Evolutionary conservation across 1,284 basidiomycete species (phyloP).

Genomic region (Ganoderma leucocontextum): DNA sequence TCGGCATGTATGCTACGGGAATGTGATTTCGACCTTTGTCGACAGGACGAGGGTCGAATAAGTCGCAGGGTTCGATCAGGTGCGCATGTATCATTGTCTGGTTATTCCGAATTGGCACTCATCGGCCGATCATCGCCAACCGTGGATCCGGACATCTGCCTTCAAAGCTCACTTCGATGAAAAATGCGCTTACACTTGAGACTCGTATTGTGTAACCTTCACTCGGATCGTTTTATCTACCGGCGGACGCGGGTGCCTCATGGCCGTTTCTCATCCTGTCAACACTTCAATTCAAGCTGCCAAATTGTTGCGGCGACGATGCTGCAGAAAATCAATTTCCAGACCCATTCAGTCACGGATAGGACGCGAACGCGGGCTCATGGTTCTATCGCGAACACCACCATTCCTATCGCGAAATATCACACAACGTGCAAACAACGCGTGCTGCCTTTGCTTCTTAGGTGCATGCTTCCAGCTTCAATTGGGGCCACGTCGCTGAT

Average conservation of each 20-base stretch:
- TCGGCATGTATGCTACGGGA: neutral
- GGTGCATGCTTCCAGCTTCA: neutral
- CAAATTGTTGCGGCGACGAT: neutral
- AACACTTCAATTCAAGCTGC: neutral
- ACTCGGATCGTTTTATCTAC: neutral
- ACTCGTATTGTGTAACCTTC: neutral
- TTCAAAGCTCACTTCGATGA: neutral
- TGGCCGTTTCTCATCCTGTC: neutral
- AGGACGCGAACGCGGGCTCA: neutral
- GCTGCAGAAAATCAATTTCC: neutral
- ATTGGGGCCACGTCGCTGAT: neutral
- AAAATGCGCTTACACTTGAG: neutral
- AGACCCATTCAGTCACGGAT: neutral
- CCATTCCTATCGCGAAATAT: neutral
- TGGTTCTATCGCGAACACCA: neutral
- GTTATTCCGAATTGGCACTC: neutral
- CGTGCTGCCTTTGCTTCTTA: neutral
- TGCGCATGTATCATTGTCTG: neutral
- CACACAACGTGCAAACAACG: neutral
- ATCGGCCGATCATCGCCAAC: neutral
- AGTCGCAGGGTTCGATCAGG: neutral
- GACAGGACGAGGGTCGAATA: neutral
- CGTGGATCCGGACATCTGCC: neutral
- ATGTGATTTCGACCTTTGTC: neutral
- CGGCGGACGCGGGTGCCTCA: neutral